These are phyloP conservation scores for Phyllosticta capitalensis DNA, from an alignment of 2,329 filamentous ascomycete genomes.

Conservation along the genomic window DNA sequence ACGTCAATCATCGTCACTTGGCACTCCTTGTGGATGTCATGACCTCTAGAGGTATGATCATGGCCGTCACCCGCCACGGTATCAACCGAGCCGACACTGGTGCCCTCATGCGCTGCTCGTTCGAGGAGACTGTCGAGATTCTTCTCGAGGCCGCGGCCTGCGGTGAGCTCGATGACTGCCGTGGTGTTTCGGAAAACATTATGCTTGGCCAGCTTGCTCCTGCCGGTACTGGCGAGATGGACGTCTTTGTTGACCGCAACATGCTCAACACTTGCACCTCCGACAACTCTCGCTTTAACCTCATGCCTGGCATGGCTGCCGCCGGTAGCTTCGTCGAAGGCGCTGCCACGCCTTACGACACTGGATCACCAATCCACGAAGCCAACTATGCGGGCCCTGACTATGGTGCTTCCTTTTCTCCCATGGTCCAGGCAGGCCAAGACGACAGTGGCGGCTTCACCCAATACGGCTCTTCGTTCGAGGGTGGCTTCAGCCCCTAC, in stretches of 20 bases:
- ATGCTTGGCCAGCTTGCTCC: conserved; percentile 97
- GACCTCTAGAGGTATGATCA: conserved; percentile 88
- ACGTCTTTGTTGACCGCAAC: conserved; percentile 83
- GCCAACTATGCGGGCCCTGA: conserved; percentile 50
- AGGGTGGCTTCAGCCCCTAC: conserved; percentile 58
- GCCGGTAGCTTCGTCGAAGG: conserved; percentile 66
- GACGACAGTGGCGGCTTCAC: conserved; percentile 48
- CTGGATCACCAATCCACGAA: conserved; percentile 54
- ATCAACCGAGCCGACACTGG: conserved; percentile 98
- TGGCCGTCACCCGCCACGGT: conserved; percentile 93
- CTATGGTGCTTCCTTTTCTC: conserved; percentile 58
- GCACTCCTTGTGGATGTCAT: conserved; percentile 93
- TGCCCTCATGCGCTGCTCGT: conserved; percentile 97
- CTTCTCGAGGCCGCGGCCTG: conserved; percentile 88
- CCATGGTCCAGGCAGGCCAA: conserved; percentile 60
- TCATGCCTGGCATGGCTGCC: conserved; percentile 68
- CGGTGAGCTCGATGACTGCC: conserved; percentile 94
- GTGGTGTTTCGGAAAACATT: conserved; percentile 96
- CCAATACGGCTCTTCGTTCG: conserved; percentile 60
- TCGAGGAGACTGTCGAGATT: conserved; percentile 98
- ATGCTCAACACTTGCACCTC: conserved; percentile 68
- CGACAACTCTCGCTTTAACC: conserved; percentile 50
- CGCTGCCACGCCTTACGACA: conserved; percentile 88
- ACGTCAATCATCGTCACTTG: conserved; percentile 97
- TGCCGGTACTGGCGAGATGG: conserved; percentile 93